Percentiles rank a stretch among this genome's conserved stretches.
Evolutionary conservation across 2,329 filamentous ascomycete species (phyloP).

Genomic region (Colletotrichum sp.): DNA sequence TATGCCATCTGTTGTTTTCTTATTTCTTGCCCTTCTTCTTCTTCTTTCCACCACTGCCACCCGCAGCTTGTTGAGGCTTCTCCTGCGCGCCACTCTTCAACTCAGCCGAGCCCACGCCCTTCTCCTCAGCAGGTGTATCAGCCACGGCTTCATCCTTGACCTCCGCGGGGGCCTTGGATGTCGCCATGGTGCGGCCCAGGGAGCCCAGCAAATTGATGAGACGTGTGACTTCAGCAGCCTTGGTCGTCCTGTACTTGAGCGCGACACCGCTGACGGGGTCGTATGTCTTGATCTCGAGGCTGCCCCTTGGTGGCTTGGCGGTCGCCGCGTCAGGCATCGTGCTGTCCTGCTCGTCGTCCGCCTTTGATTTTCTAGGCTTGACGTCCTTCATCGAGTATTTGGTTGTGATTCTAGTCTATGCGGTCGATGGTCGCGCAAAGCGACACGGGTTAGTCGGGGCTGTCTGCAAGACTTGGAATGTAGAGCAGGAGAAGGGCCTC

Average conservation of each 20-base stretch:
- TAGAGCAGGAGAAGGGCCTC: slow-evolving; percentile 38
- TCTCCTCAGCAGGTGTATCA: slow-evolving; percentile 39
- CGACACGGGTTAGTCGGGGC: not conserved
- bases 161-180: slow-evolving; percentile 47
- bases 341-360: slow-evolving; percentile 31
- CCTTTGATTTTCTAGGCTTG: slow-evolving; percentile 29
- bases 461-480: not conserved
- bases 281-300: slow-evolving; percentile 86
- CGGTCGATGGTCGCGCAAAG: slow-evolving; percentile 10
- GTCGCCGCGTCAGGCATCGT: slow-evolving; percentile 28
- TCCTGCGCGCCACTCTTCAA: slow-evolving; percentile 32
- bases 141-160: slow-evolving; percentile 45
- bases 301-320: slow-evolving; percentile 63
- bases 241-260: slow-evolving; percentile 90
- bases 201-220: slow-evolving; percentile 79
- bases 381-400: slow-evolving; percentile 78
- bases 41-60: slow-evolving; percentile 60
- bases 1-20: slow-evolving; percentile 30
- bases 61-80: slow-evolving; percentile 31
- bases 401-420: slow-evolving; percentile 86
- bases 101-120: slow-evolving; percentile 32
- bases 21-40: slow-evolving; percentile 77
- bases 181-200: slow-evolving; percentile 69
- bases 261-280: slow-evolving; percentile 81
- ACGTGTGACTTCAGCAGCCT: slow-evolving; percentile 87